Evolutionary conservation across 768 basidiomycete genomes (phyloP), one percentile per base, ranked within the genome.

Genomic region (Leccinum fibrillosum): DNA sequence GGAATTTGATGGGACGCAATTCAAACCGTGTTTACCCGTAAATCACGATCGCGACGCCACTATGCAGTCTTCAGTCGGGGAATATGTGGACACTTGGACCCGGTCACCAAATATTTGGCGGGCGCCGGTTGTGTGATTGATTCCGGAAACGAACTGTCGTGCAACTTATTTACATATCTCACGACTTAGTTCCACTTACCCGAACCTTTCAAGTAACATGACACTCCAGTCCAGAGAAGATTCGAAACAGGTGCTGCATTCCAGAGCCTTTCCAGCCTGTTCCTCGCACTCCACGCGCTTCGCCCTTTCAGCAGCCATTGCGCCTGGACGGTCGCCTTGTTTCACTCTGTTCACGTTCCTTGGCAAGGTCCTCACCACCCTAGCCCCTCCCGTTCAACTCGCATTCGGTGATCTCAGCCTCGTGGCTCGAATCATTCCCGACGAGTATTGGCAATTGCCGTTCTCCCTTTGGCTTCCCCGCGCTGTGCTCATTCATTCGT

Each of bases 321-420:
- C 34, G 23, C 21, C 45, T 47, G 23, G 39, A 42, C 53, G 26
- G 8, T 39, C 42, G 34, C 12, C 56, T 49, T 34, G 9, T 54
- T 48, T 47, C 37, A 12, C 47, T 15, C 28, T n/a, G 13, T 56
- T 59, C 58, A 67, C 63, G 61, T 66, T 50, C 28, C 34, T 60
- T 13, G 45, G 12, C 58, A 65, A 63, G 63, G 57, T 47, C 23
- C 34, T 50, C 59, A 34, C 26, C 13, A 37, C 49, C 12, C 42
- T 21, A 48, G 34, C 51, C n/a, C 48, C 26, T 12, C 34, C 13
- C 30, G 45, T 54, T 42, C 37, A 12, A 34, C 30, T n/a, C 32
- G 57, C 45, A 23, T 51, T 26, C 56, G 54, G 53, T 30, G 52
- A 53, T 57, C 53, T 54, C 21, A 17, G 57, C 67, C 61, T 62